Evolutionary conservation across 2,329 filamentous ascomycete genomes (phyloP), one percentile per base, ranked within the genome.

Genomic region (Ophiosphaerella korrae): DNA sequence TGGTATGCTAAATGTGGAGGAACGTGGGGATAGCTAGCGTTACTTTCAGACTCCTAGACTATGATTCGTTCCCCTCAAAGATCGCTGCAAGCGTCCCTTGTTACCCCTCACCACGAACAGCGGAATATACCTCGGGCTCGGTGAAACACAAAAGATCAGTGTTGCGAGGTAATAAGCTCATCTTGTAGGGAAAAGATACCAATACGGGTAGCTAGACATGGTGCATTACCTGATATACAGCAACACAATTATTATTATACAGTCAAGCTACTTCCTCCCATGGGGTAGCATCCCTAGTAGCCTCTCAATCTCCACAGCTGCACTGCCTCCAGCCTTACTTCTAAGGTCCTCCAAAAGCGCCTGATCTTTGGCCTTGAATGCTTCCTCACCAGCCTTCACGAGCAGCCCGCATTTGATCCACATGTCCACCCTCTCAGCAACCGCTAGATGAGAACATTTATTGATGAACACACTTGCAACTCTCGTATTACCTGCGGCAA

Each of bases 401-500:
- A 91, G 80, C 86, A 96, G 84, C 14, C 93, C 93, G 73, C 94
- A 97, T 76, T 96, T 96, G 64, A 96, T 87, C 83, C 92, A 99
- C 93, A 99, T 97, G 60, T 88, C 84, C 48, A 96, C 87, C 3
- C 87, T 80, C 63, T 92, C 88, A 2, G 84, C 82, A 1, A 83
- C 79, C 38, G 86, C 82, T 40, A 95, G 72, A 48, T 81, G 80
- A 13, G 87, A 88, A 77, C 92, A 97, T 74, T 97, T 97, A 2
- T 90, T 86, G 44, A 97, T 86, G 74, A 97, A 97, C 5, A 85
- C 73, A 0, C 88, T 84, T 1, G 94, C 94, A 13, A 96, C 81
- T 54, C 92, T 88, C 5, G 90, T 88, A 69, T 97, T 97, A 39
- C 94, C 94, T 1, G 94, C 94, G 40, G 88, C 87, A 1, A 97